Evolutionary conservation across 371 early-diverging fungal genomes (phyloP).

Genomic region (Modicella reniformis): DNA sequence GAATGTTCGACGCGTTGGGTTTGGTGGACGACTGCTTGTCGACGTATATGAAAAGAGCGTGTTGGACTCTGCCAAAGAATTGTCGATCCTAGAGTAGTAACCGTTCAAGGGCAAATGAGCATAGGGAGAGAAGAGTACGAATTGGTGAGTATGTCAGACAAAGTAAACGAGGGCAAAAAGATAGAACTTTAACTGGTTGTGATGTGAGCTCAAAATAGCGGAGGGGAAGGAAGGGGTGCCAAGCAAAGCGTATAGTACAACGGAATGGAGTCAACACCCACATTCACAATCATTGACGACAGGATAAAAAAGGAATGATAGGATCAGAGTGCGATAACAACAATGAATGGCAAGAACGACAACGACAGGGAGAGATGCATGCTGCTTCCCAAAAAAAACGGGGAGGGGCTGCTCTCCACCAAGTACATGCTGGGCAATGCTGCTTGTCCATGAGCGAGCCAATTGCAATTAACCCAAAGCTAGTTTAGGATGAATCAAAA

Average conservation of each 20-base stretch:
- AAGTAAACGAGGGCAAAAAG: background rate
- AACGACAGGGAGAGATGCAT: background rate
- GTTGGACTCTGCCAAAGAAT: background rate
- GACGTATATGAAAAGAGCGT: background rate
- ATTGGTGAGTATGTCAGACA: background rate
- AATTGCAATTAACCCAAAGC: constrained; percentile 18
- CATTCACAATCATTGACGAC: too few species aligned
- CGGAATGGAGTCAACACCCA: too few species aligned
- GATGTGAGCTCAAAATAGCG: background rate
- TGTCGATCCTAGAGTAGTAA: background rate
- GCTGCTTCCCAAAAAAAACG: background rate
- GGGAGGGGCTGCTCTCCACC: background rate
- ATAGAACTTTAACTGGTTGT: background rate
- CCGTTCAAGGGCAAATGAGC: background rate
- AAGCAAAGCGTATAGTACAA: too few species aligned
- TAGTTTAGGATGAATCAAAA: constrained; percentile 20
- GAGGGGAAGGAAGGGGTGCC: background rate
- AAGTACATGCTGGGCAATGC: background rate
- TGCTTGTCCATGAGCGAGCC: constrained; percentile 1
- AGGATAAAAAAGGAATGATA: background rate
- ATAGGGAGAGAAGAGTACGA: background rate
- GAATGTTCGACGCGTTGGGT: background rate
- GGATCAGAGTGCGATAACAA: background rate
- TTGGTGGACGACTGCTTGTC: background rate
- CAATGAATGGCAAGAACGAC: background rate